Conservation (phyloP, 1,284 basidiomycete species). For the Mycosarcoma mackinlayi region DNA sequence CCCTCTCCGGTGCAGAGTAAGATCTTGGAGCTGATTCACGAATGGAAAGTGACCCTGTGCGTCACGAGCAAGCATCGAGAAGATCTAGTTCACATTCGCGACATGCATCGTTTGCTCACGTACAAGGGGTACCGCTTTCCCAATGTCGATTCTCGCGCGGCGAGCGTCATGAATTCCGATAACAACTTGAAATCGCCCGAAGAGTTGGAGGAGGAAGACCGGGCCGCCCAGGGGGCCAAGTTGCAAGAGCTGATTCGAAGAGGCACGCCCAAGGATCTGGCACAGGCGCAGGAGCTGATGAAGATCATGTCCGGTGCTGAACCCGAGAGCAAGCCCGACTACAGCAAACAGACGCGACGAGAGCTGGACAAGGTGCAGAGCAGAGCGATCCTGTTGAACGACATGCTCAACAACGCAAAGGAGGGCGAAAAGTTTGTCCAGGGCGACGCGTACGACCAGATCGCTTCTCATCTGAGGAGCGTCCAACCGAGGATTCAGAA, state of each 20-base stretch:
- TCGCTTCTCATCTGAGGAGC: constrained; percentile 81
- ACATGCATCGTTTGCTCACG: constrained; percentile 93
- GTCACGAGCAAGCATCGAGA: constrained; percentile 90
- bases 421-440: constrained; percentile 72
- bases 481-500: constrained; percentile 96
- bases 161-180: constrained; percentile 62
- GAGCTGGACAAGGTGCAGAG: constrained; percentile 95
- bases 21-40: constrained; percentile 91
- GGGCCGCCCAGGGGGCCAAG: constrained; percentile 94
- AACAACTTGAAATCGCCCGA: constrained; percentile 92
- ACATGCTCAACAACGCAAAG: constrained; percentile 95
- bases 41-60: constrained; percentile 96
- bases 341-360: constrained; percentile 84
- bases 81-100: constrained; percentile 94
- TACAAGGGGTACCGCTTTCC: constrained; percentile 78
- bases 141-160: constrained; percentile 60
- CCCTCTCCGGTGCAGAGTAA: constrained; percentile 93
- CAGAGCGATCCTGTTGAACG: constrained; percentile 91
- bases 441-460: constrained; percentile 97
- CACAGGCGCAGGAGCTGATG: constrained; percentile 97
- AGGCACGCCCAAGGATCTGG: constrained; percentile 93
- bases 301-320: constrained; percentile 94
- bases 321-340: constrained; percentile 92
- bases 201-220: constrained; percentile 94
- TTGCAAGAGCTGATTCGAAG: constrained; percentile 96